A percentile compares a stretch with the other conserved stretches of the same genome.
Conservation (phyloP, 148 eudicot species). For the Cornus suecica region DNA sequence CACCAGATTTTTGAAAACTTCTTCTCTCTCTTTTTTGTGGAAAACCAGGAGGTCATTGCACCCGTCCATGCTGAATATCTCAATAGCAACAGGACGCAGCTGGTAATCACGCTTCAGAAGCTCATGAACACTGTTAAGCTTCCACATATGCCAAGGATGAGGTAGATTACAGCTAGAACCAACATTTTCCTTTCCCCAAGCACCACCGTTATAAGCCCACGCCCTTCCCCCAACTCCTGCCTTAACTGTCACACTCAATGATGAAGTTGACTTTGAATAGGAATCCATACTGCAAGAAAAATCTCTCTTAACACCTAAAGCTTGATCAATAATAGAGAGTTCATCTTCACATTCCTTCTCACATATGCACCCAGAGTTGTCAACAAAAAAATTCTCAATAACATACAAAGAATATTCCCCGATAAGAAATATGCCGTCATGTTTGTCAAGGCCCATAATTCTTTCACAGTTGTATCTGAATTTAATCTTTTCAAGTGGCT, state of each 20-base stretch:
- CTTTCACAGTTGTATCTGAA: conserved; percentile 93
- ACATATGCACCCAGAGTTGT: conserved; percentile 84
- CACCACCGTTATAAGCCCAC: conserved; percentile 98
- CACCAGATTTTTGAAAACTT: conserved; percentile 88
- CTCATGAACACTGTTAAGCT: conserved; percentile 96
- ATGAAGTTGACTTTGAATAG: conserved; percentile 79
- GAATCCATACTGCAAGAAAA: conserved; percentile 64
- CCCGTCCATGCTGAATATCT: conserved; percentile 99
- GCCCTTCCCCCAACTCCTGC: conserved; percentile 80
- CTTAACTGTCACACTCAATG: conserved; percentile 65
- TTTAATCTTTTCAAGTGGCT: conserved; percentile 79
- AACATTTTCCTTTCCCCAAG: conserved; percentile 97
- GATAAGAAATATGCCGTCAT: conserved; percentile 94
- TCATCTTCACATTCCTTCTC: conserved; percentile 95
- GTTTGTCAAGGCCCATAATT: conserved; percentile 94
- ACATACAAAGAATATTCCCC: conserved; percentile 90
- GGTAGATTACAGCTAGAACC: conserved; percentile 73
- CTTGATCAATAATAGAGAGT: conserved; percentile 89
- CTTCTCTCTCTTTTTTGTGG: conserved; percentile 98
- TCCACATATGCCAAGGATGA: conserved; percentile 97
- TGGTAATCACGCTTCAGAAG: conserved; percentile 98
- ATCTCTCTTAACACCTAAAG: conserved; percentile 96
- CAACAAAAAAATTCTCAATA: conserved; percentile 89
- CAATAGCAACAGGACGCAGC: conserved; percentile 96
- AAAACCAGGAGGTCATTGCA: conserved; percentile 96